Evolutionary conservation across 2,329 filamentous ascomycete genomes (phyloP), one percentile per base, ranked within the genome.

Genomic region (Thielaviopsis punctulata): DNA sequence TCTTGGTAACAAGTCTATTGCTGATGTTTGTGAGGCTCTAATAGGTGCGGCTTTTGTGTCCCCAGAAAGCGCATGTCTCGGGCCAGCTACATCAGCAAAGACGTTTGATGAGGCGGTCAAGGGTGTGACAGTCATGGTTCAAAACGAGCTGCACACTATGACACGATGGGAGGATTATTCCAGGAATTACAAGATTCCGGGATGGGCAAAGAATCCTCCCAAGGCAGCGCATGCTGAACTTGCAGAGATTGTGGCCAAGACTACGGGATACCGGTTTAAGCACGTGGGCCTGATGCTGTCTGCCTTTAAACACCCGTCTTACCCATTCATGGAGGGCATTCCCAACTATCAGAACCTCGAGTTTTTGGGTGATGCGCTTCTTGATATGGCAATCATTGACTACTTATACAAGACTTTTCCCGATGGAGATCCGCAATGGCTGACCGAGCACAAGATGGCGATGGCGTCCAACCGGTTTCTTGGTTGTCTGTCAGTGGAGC

Each of bases 361-460:
- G 60, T 96, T 96, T 58, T 69, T 96, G 0, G 90, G 90, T 0
- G 92, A 96, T 62, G 79, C 90, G 0, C 72, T 96, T 1, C 78
- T 94, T 1, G 89, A 95, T 62, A 84, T 90, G 78, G 83, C 74
- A 10, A 86, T 83, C 60, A 82, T 96, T 52, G 84, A 89, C 59
- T 80, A 86, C 59, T 73, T 98, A 3, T 96, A 87, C 66, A 74
- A 80, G 58, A 73, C 71, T 3, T 87, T 84, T 59, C 87, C 88
- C 0, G 70, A 77, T 49, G 85, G 83, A 54, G 88, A 95, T 60
- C 90, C 92, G 0, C 89, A 96, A 63, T 96, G 90, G 90, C 72
- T 98, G 55, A 96, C 92, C 0, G 92, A 96, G 66, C 90, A 96
- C 72, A 96, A 96, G 68, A 95, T 93, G 81, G 87, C 89, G n/a